A percentile compares a stretch with the other conserved stretches of the same genome.
phyloP scores from a whole-genome alignment of 2,329 filamentous ascomycete genomes.

The Harringtonia aguacate region DNA sequence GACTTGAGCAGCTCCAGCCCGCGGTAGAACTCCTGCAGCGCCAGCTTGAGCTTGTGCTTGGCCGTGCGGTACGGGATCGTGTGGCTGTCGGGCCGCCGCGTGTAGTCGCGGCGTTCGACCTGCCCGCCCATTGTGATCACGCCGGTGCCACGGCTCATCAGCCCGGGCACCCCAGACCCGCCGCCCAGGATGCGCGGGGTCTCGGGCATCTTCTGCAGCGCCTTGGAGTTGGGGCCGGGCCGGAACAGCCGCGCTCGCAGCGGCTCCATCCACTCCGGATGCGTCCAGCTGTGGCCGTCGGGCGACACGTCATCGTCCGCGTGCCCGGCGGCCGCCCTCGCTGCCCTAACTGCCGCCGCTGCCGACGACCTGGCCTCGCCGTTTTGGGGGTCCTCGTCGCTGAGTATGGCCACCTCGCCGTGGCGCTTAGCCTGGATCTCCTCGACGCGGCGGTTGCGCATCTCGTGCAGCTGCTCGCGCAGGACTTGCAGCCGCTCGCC shows the following conservation, averaged over 20 bases:
- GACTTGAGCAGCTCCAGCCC: constrained; percentile 85
- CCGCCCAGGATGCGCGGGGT: constrained; percentile 32
- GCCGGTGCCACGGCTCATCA: too few species aligned
- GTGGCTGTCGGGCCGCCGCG: constrained; percentile 34
- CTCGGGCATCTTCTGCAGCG: constrained; percentile 41
- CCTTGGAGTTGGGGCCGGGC: constrained; percentile 50
- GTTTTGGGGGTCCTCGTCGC: background rate
- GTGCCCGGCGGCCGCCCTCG: constrained; percentile 5
- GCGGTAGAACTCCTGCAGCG: constrained; percentile 87
- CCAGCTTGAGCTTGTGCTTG: constrained; percentile 84
- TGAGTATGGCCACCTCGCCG: constrained; percentile 11
- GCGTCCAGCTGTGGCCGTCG: constrained; percentile 9
- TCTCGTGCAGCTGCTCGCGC: constrained; percentile 80
- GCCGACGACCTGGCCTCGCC: too few species aligned
- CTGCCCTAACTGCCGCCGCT: constrained; percentile 10
- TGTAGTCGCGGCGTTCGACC: constrained; percentile 33
- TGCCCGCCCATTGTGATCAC: too few species aligned
- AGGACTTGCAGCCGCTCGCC: constrained; percentile 59
- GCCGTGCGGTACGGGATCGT: constrained; percentile 76
- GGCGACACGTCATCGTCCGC: constrained; percentile 16
- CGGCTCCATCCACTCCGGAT: constrained; percentile 36
- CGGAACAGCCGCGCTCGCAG: constrained; percentile 43
- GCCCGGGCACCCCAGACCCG: constrained; percentile 4
- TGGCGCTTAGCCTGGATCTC: constrained; percentile 45
- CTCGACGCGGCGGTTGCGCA: constrained; percentile 72